A percentile compares a stretch with the other conserved stretches of the same genome.
These are phyloP conservation scores for Picea mariana DNA, from an alignment of 83 land plant species.

Conservation along the genomic window DNA sequence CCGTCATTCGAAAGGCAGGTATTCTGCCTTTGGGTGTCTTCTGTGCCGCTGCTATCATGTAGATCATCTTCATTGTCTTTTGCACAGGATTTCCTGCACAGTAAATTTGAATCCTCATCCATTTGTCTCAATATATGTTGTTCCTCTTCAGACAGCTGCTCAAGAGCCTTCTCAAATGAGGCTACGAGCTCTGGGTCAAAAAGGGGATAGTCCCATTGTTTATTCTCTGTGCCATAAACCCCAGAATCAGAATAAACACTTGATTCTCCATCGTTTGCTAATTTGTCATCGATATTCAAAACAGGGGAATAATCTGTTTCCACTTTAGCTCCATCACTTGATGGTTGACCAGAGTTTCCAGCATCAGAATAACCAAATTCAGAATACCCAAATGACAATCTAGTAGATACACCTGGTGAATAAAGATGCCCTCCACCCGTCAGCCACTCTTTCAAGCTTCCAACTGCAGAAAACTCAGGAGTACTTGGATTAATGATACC, in stretches of 20 bases:
- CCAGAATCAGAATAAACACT: not conserved
- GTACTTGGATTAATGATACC: not conserved
- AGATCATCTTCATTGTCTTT: not conserved
- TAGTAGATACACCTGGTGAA: not conserved
- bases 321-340: not conserved
- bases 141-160: not conserved
- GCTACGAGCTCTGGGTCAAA: not conserved
- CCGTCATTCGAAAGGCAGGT: not conserved
- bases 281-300: not conserved
- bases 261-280: not conserved
- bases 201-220: not conserved
- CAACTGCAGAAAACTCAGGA: not conserved
- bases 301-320: not conserved
- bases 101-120: not conserved
- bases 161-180: not conserved
- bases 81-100: not conserved
- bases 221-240: not conserved
- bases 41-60: not conserved
- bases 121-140: not conserved
- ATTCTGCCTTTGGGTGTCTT: not conserved
- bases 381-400: not conserved
- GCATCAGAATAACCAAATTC: not conserved
- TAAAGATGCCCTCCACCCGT: not conserved
- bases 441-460: not conserved
- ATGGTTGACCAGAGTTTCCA: not conserved